These are phyloP conservation scores for Amphichorda felina DNA, from an alignment of 2,329 filamentous ascomycete species.

Conservation along the genomic window DNA sequence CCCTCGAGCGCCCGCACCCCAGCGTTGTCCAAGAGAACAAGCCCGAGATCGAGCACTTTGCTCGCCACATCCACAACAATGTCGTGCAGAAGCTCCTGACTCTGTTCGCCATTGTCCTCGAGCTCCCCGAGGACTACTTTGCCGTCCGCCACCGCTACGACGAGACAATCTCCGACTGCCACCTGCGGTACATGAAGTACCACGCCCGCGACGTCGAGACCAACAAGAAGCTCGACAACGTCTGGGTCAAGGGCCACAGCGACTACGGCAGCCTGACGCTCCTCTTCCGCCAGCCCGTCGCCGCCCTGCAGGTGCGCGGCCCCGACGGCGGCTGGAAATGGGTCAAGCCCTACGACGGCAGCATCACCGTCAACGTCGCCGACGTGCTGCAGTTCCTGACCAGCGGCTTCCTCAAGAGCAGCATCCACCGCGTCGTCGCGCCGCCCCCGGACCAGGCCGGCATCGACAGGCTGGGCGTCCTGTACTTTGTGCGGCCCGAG, in stretches of 20 bases:
- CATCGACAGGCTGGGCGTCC: slow-evolving; percentile 32
- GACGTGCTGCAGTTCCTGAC: slow-evolving; percentile 37
- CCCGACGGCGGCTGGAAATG: slow-evolving; percentile 33
- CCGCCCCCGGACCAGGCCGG: slow-evolving; percentile 30
- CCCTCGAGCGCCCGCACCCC: slow-evolving; percentile 17
- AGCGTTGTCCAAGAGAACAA: slow-evolving; percentile 17
- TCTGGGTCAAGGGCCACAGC: slow-evolving; percentile 33
- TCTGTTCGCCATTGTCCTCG: slow-evolving; percentile 35
- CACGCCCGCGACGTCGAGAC: slow-evolving; percentile 30
- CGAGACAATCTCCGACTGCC: slow-evolving; percentile 34
- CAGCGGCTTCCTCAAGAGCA: slow-evolving; percentile 30
- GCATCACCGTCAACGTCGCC: slow-evolving; percentile 40
- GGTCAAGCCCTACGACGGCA: slow-evolving; percentile 32
- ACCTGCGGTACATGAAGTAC: slow-evolving; percentile 50
- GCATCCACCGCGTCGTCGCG: slow-evolving; percentile 28
- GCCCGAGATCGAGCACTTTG: slow-evolving; percentile 19
- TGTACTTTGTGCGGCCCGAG: slow-evolving; percentile 26
- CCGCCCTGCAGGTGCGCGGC: slow-evolving; percentile 39
- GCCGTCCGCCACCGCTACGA: slow-evolving; percentile 41
- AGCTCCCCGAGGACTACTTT: slow-evolving; percentile 44
- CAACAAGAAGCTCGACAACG: slow-evolving; percentile 21
- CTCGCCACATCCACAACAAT: slow-evolving; percentile 19
- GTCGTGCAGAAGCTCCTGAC: slow-evolving; percentile 19
- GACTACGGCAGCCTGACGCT: slow-evolving; percentile 44
- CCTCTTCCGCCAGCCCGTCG: slow-evolving; percentile 45